Evolutionary conservation across 352 stramenopile genomes (phyloP).

Genomic region (Pelagophyceae sp.): DNA sequence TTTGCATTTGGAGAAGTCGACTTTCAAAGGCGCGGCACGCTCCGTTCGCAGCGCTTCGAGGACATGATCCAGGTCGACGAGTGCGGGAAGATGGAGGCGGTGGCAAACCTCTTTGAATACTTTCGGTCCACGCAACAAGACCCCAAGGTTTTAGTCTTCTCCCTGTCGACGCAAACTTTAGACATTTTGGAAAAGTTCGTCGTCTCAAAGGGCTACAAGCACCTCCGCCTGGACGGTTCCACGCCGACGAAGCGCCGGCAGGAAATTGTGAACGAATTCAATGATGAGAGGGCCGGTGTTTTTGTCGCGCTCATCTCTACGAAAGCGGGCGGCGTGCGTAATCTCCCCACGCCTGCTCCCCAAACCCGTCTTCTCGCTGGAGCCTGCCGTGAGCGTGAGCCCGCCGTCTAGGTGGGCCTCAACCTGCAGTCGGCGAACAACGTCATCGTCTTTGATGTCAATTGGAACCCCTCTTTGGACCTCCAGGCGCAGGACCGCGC

Average conservation of each 20-base stretch:
- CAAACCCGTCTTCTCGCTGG: not conserved
- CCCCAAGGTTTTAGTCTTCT: conserved; percentile 55
- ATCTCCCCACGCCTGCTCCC: conserved; percentile 43
- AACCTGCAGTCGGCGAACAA: conserved; percentile 38
- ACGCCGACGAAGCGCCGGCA: conserved; percentile 10
- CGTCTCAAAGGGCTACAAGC: conserved; percentile 41
- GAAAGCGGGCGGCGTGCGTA: conserved; percentile 54
- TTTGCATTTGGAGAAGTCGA: conserved; percentile 22
- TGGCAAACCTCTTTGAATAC: conserved; percentile 26
- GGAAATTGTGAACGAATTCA: conserved; percentile 23
- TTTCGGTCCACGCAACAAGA: conserved; percentile 33
- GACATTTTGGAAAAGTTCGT: conserved; percentile 61
- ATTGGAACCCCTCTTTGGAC: conserved; percentile 59
- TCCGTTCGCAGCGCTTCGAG: conserved; percentile 19
- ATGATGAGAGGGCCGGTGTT: conserved; percentile 19
- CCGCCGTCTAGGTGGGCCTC: conserved; percentile 42
- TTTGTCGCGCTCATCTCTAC: conserved; percentile 55
- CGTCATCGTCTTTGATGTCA: conserved; percentile 46
- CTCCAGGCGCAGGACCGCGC: conserved; percentile 54
- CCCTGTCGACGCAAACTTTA: conserved; percentile 49
- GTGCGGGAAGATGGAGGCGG: conserved; percentile 21
- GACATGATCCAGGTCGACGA: conserved; percentile 21
- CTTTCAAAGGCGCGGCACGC: not conserved
- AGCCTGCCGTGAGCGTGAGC: conserved; percentile 20
- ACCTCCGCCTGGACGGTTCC: conserved; percentile 21